Percentiles rank a stretch among this genome's conserved stretches.
Evolutionary conservation across 2,329 filamentous ascomycete genomes (phyloP).

Genomic region (Pestalotiopsis sp.): DNA sequence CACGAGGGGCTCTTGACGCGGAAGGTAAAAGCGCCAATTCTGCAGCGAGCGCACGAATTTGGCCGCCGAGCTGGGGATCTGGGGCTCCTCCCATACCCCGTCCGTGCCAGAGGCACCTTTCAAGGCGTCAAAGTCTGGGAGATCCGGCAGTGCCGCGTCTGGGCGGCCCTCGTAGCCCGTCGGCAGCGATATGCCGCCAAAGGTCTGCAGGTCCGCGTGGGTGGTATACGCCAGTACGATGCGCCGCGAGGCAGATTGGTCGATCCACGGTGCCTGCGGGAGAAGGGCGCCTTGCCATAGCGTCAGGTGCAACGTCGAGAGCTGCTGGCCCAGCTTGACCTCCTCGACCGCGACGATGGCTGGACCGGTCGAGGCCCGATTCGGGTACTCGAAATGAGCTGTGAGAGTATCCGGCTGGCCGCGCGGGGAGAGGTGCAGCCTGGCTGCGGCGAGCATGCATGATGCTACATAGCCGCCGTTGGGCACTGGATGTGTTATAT

Average conservation of each 20-base stretch:
- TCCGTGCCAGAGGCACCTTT: background rate
- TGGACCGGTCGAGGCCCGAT: background rate
- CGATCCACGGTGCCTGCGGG: background rate
- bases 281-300: slow-evolving; percentile 25
- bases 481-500: background rate
- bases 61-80: background rate
- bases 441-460: background rate
- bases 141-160: background rate
- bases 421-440: background rate
- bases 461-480: background rate
- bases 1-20: background rate
- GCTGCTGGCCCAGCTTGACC: background rate
- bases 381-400: background rate
- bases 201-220: background rate
- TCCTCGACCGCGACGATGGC: background rate
- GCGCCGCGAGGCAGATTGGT: background rate
- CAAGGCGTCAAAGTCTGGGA: background rate
- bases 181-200: background rate
- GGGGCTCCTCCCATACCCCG: background rate
- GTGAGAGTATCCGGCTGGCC: background rate
- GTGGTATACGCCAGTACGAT: background rate
- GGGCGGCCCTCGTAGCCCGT: background rate
- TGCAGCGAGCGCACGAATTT: background rate
- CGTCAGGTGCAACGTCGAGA: slow-evolving; percentile 17
- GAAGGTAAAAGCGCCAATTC: background rate